Conservation (phyloP, 306 rosid genomes). For the Pueraria montana region DNA sequence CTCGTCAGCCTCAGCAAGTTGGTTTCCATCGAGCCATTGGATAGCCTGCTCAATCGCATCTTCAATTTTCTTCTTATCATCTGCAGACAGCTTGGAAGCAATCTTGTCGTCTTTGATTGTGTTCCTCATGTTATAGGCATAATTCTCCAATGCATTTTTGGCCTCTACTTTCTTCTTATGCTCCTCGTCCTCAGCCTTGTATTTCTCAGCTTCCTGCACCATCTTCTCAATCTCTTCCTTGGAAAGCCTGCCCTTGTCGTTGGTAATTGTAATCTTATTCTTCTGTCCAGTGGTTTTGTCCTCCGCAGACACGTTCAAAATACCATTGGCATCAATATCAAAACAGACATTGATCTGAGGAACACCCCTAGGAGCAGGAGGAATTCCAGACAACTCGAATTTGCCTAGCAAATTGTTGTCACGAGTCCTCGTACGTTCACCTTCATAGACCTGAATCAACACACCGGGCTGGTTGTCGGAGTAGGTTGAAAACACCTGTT, state of each 20-base stretch:
- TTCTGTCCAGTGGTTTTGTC: constrained; percentile 71
- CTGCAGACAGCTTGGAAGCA: constrained; percentile 58
- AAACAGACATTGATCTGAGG: constrained; percentile 67
- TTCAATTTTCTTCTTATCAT: constrained; percentile 69
- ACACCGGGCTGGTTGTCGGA: constrained; percentile 72
- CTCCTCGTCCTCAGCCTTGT: constrained; percentile 63
- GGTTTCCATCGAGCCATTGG: constrained; percentile 67
- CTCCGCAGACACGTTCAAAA: constrained; percentile 69
- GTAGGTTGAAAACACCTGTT: constrained; percentile 68
- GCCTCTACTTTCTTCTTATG: constrained; percentile 73
- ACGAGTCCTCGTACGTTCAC: constrained; percentile 66
- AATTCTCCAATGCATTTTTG: constrained; percentile 62
- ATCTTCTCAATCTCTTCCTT: constrained; percentile 73
- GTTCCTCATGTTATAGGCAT: constrained; percentile 70
- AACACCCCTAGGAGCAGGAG: constrained; percentile 69
- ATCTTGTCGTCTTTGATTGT: constrained; percentile 68
- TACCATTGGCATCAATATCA: constrained; percentile 62
- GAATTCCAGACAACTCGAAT: constrained; percentile 67
- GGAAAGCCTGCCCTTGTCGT: constrained; percentile 70
- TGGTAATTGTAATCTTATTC: constrained; percentile 71
- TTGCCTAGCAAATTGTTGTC: constrained; percentile 68
- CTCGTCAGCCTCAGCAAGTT: constrained; percentile 65
- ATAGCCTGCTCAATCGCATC: constrained; percentile 68
- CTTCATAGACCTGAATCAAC: constrained; percentile 67
- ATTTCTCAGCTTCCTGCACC: constrained; percentile 69